Evolutionary conservation across 2,329 filamentous ascomycete genomes (phyloP).

Genomic region (Talaromyces funiculosus): DNA sequence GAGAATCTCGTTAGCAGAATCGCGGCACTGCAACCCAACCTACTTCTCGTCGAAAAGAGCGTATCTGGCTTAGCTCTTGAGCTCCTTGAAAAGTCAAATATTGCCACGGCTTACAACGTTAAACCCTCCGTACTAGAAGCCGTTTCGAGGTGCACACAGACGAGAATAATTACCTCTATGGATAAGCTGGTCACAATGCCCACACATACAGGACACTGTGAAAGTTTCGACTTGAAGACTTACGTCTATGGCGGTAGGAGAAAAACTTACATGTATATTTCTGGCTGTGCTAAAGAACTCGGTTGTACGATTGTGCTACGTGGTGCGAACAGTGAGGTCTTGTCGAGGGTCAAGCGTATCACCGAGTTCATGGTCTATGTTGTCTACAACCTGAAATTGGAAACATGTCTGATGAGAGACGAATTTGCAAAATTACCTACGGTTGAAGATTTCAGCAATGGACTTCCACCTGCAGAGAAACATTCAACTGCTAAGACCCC

Average conservation of each 20-base stretch:
- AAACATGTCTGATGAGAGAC: constrained; percentile 89
- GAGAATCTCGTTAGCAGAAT: constrained; percentile 89
- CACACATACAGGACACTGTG: constrained; percentile 71
- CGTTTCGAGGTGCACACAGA: constrained; percentile 85
- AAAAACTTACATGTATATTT: constrained; percentile 94
- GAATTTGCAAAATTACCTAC: constrained; percentile 80
- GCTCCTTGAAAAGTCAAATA: constrained; percentile 79
- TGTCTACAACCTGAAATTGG: constrained; percentile 92
- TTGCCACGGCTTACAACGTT: constrained; percentile 93
- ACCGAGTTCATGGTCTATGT: constrained; percentile 99
- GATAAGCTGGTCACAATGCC: constrained; percentile 79
- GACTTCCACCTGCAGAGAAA: constrained; percentile 11
- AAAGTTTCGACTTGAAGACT: constrained; percentile 90
- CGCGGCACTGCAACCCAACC: constrained; percentile 72
- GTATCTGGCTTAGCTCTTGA: constrained; percentile 87
- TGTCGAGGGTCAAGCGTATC: constrained; percentile 81
- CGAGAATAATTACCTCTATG: constrained; percentile 86
- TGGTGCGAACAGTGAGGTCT: constrained; percentile 64
- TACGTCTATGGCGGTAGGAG: constrained; percentile 79
- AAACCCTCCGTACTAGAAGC: constrained; percentile 94
- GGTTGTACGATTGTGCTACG: constrained; percentile 92
- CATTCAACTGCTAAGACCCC: not conserved
- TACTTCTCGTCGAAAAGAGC: constrained; percentile 87
- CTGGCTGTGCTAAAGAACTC: constrained; percentile 80
- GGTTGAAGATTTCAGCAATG: constrained; percentile 42